Evolutionary conservation across 106 monocot genomes (phyloP), one percentile per base, ranked within the genome.

Genomic region (Allium sativum): DNA sequence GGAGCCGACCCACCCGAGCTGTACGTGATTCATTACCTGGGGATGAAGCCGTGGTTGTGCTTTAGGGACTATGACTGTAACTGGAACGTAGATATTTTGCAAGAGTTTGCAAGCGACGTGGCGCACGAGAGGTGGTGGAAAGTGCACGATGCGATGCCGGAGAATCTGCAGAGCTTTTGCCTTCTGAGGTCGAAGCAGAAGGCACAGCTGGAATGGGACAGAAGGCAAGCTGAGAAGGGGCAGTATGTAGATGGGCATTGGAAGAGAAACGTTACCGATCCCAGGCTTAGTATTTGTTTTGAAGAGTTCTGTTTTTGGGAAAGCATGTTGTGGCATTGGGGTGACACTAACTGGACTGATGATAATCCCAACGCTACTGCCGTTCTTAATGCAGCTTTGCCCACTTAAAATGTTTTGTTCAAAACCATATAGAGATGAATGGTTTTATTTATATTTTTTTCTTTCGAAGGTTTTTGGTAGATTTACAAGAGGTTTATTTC

Each of bases 271-370:
- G 78, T 85, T 48, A 62, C 40, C 0, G 85, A 85, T 62, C 59
- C 62, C 11, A 66, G 85, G 55, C 65, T 80, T 3, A 59, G 61
- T 13, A 72, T 69, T 15, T 85, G 80, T 44, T 68, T 61, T 44
- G 80, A 81, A 59, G 65, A 85, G 61, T 77, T 77, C 55, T 81
- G 85, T 51, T 71, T 52, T 56, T 81, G 80, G 85, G 77, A 81
- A 62, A 80, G 74, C 52, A 85, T 85, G 85, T 40, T 81, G 53
- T 68, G 70, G 77, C 85, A 85, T 65, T 85, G 85, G 67, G 67
- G 62, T n/a, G 55, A 68, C 42, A 69, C 44, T 10, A 73, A 73
- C 15, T 52, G 65, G 73, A 73, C 73, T 0, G 56, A 72, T 43
- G 55, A 72, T 20, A 52, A 45, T 47, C 64, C 40, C 9, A 10